A percentile compares a stretch with the other conserved stretches of the same genome.
Evolutionary conservation across 2,329 filamentous ascomycete genomes (phyloP).

Genomic region (Pestalotiopsis sp.): DNA sequence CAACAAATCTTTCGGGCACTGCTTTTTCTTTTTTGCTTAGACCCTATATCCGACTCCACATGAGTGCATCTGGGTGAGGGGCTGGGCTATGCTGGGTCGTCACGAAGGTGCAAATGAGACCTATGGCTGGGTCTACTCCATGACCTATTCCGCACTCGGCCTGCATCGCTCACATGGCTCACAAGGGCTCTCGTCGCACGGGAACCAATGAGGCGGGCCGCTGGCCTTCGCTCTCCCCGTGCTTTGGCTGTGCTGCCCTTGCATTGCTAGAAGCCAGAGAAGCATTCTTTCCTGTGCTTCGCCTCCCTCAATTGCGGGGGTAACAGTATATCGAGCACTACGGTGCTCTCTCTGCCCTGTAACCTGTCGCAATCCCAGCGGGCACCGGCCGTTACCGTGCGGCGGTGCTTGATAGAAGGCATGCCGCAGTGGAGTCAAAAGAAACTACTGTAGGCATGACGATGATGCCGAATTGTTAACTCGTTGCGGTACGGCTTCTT

Average conservation of each 20-base stretch:
- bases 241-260: not conserved
- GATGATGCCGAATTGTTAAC: not conserved
- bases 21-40: not conserved
- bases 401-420: not conserved
- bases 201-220: not conserved
- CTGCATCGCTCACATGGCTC: not conserved
- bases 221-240: not conserved
- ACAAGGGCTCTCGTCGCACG: not conserved
- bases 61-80: not conserved
- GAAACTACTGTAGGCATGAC: not conserved
- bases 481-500: not conserved
- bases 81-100: slow-evolving; percentile 2
- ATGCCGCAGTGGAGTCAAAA: not conserved
- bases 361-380: not conserved
- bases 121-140: not conserved
- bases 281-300: not conserved
- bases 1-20: not conserved
- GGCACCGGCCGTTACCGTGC: not conserved
- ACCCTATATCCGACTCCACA: not conserved
- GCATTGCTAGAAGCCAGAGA: not conserved
- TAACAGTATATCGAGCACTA: not conserved
- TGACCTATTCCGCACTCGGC: not conserved
- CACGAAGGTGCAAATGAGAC: slow-evolving; percentile 10
- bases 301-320: not conserved
- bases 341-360: not conserved